Conservation (phyloP, 2,329 filamentous ascomycete species). For the Incumbomyces delicatus region DNA sequence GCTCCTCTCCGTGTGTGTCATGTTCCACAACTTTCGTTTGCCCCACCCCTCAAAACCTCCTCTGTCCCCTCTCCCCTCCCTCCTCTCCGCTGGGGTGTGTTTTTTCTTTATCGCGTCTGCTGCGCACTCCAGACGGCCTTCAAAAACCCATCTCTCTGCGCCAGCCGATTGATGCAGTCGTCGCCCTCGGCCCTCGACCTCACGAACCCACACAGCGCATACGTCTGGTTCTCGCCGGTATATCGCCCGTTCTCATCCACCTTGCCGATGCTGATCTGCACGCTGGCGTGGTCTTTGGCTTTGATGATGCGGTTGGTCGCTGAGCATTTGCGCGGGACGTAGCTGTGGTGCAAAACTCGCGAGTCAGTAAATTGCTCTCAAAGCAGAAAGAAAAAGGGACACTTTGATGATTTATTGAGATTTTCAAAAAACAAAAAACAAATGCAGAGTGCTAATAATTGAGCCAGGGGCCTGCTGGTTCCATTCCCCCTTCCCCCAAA, state of each 20-base stretch:
- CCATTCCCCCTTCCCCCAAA: too few species aligned
- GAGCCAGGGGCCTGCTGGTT: too few species aligned
- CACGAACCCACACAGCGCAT: slow-evolving; percentile 95
- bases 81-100: too few species aligned
- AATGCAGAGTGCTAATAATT: too few species aligned
- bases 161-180: slow-evolving; percentile 88
- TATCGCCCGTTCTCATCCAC: slow-evolving; percentile 98
- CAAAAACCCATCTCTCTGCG: slow-evolving; percentile 91
- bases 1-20: background rate
- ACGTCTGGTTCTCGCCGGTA: slow-evolving; percentile 94
- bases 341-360: slow-evolving; percentile 45
- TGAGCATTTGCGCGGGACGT: slow-evolving; percentile 98
- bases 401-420: too few species aligned
- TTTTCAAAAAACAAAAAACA: too few species aligned
- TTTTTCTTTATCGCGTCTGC: slow-evolving; percentile 17
- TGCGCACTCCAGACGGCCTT: slow-evolving; percentile 87
- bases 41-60: too few species aligned
- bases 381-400: too few species aligned
- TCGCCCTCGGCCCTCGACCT: slow-evolving; percentile 96
- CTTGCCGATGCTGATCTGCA: slow-evolving; percentile 95
- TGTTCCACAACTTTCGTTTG: too few species aligned
- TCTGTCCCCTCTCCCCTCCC: background rate
- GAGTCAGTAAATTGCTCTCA: too few species aligned
- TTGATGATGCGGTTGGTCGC: slow-evolving; percentile 99
- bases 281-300: slow-evolving; percentile 98